A percentile compares a stretch with the other conserved stretches of the same genome.
phyloP scores from a whole-genome alignment of 257 asterid species.

The Lycium ferocissimum region DNA sequence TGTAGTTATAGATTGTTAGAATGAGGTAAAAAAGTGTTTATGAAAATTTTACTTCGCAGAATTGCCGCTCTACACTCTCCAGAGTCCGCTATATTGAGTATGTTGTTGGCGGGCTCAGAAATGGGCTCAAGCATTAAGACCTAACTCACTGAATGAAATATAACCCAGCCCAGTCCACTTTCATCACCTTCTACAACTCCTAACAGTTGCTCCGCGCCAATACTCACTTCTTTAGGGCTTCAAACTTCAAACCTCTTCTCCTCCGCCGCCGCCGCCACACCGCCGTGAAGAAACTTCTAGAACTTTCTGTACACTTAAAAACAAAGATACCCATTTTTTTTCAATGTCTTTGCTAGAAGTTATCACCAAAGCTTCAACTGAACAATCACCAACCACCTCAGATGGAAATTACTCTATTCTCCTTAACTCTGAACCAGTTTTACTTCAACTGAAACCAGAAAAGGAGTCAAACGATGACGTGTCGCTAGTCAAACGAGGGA shows the following conservation, averaged over 20 bases:
- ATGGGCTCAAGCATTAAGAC: not conserved
- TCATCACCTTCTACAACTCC: not conserved
- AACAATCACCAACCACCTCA: constrained; percentile 34
- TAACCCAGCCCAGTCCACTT: not conserved
- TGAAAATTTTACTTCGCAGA: no score
- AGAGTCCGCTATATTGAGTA: no score
- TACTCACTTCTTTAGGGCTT: not conserved
- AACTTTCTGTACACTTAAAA: constrained; percentile 17
- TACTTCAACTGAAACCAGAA: constrained; percentile 56
- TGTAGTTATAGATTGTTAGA: no score
- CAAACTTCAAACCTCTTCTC: constrained; percentile 30
- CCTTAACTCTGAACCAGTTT: constrained; percentile 59
- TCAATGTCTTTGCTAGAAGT: constrained; percentile 70
- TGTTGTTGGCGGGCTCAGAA: no score
- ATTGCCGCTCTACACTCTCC: no score
- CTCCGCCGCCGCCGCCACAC: not conserved
- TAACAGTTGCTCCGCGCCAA: not conserved
- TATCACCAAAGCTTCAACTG: constrained; percentile 63
- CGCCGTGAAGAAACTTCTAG: not conserved
- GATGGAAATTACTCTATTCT: constrained; percentile 57
- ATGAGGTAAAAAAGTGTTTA: no score
- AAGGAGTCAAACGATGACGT: constrained; percentile 39
- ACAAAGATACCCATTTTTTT: not conserved
- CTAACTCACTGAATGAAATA: not conserved
- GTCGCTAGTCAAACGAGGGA: constrained; percentile 45